A percentile compares a stretch with the other conserved stretches of the same genome.
phyloP scores from a whole-genome alignment of 148 eudicot genomes.

The Camellia lanceoleosa region DNA sequence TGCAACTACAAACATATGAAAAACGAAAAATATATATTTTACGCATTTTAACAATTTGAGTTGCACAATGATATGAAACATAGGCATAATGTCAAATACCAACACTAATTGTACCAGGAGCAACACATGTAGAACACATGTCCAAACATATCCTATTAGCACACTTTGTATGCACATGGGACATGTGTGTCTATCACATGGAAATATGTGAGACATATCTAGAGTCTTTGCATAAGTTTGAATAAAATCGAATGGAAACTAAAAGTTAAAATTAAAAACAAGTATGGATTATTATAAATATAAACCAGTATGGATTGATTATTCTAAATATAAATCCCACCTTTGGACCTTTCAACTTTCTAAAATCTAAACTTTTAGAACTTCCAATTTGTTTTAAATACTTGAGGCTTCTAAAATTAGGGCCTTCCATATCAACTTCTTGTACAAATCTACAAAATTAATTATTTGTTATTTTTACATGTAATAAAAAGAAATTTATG shows the following conservation, averaged over 20 bases:
- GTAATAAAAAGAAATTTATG: too few species aligned
- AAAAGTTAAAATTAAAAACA: not conserved
- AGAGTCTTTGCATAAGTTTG: not conserved
- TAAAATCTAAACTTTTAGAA: not conserved
- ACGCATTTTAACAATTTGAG: not conserved
- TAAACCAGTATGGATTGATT: not conserved
- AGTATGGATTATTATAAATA: not conserved
- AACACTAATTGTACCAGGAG: not conserved
- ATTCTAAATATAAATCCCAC: not conserved
- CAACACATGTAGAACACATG: not conserved
- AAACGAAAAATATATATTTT: not conserved
- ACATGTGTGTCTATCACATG: not conserved
- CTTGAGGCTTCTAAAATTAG: not conserved
- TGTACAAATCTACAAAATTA: too few species aligned
- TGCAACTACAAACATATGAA: conserved; percentile 3
- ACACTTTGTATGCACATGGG: not conserved
- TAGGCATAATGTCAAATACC: not conserved
- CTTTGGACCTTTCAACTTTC: not conserved
- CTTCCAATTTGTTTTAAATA: not conserved
- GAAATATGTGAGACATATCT: not conserved
- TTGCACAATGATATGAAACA: not conserved
- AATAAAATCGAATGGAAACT: not conserved
- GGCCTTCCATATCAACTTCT: too few species aligned
- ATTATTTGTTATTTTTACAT: too few species aligned
- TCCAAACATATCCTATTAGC: too few species aligned